phyloP scores from a whole-genome alignment of 306 rosid genomes.

The Quercus parvula region DNA sequence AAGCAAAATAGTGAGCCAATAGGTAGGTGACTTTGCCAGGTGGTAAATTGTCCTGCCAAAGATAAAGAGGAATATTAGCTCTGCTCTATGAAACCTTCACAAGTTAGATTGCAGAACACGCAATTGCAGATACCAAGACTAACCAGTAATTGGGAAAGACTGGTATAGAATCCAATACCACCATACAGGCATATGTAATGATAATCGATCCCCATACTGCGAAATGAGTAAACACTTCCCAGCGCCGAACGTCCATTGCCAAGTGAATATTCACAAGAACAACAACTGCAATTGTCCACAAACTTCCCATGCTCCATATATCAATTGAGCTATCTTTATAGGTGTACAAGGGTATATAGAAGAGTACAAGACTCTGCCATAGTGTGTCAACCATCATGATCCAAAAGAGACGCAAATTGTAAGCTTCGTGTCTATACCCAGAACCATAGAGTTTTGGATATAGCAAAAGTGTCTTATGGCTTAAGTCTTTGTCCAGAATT shows the following conservation, averaged over 20 bases:
- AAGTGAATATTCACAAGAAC: constrained; percentile 86
- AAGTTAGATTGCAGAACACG: constrained; percentile 16
- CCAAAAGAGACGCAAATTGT: constrained; percentile 85
- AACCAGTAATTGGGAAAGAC: constrained; percentile 87
- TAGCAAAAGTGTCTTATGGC: constrained; percentile 65
- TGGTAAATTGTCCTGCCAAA: constrained; percentile 75
- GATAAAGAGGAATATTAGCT: constrained; percentile 26
- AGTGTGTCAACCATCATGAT: constrained; percentile 88
- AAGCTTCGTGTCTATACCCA: constrained; percentile 88
- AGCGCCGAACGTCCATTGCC: constrained; percentile 90
- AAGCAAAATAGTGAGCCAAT: constrained; percentile 80
- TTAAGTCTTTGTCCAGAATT: constrained; percentile 84
- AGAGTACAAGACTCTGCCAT: constrained; percentile 98
- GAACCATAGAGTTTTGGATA: constrained; percentile 83
- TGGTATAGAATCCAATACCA: constrained; percentile 84
- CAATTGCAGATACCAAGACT: constrained; percentile 27
- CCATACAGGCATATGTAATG: constrained; percentile 82
- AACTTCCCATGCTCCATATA: constrained; percentile 92
- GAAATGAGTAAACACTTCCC: constrained; percentile 72
- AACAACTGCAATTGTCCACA: constrained; percentile 97
- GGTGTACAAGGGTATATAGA: constrained; percentile 69
- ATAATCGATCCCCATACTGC: constrained; percentile 96
- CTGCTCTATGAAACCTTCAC: constrained; percentile 1
- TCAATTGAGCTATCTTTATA: constrained; percentile 84
- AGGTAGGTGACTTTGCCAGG: constrained; percentile 64